Evolutionary conservation across 2,329 filamentous ascomycete genomes (phyloP), one percentile per base, ranked within the genome.

Genomic region (Boeremia lycopersici): DNA sequence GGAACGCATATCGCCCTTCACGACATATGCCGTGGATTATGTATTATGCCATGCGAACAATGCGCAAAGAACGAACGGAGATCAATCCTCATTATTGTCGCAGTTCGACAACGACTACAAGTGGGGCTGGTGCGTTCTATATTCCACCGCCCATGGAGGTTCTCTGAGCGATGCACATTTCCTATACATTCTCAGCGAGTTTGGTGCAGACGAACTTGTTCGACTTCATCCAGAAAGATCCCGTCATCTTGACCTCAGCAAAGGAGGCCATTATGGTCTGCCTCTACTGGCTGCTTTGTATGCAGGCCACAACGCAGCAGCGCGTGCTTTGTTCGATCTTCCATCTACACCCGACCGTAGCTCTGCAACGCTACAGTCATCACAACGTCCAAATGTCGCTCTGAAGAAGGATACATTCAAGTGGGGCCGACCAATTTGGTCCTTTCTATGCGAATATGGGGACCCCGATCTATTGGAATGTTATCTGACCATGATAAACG

Each of bases 231-330:
- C 34, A 7, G 34, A 36, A 10, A 36, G 15, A 19, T 6, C 17
- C 6, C 4, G 8, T 10, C 34, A 36, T 19, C 17, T 36, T 6
- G 4, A 17, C 2, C 34, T 36, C 46, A 62, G n/a, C 5, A 5
- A 23, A 74, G 70, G 34, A 19, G 34, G 34, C 19, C 7, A 17
- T 10, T 36, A 19, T 19, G 34, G 34, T 19, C 11, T 36, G 6
- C 34, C 34, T 10, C 3, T 36, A 19, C 17, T 36, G 34, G 34
- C 34, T 17, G 34, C 34, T 6, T 36, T 36, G 17, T 36, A 36
- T 36, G 34, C 34, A 2, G 15, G 15, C 15, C 34, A 19, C n/a
- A 36, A 10, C 7, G 34, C n/a, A 17, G 34, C 34, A 17, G 34
- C 34, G 6, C 34, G 34, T 3, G 34, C 34, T 4, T 36, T 36